Conservation (phyloP, 1,284 basidiomycete species). For the Ceratobasidium sp. region DNA sequence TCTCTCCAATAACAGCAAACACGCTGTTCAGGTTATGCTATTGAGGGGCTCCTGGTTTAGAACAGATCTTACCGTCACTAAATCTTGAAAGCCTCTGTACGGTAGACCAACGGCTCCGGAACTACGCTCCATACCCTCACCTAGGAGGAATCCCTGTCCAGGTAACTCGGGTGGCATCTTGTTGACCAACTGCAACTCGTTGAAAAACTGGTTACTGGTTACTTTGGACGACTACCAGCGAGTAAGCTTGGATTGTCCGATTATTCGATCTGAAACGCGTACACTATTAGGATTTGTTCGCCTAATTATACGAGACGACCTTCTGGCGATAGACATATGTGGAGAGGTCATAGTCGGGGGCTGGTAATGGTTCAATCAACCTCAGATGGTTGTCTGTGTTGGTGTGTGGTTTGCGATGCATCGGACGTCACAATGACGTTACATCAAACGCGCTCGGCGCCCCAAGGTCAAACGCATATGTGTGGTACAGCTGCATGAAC, state of each 20-base stretch:
- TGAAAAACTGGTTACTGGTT: background rate
- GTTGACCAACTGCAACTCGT: background rate
- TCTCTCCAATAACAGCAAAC: conserved; percentile 1
- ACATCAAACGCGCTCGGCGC: no score
- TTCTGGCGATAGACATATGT: no score
- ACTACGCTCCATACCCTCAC: background rate
- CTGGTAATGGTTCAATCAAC: no score
- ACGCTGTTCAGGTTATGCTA: background rate
- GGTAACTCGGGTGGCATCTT: background rate
- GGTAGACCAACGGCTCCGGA: background rate
- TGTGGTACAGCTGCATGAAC: no score
- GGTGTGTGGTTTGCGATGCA: no score
- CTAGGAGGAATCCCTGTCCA: background rate
- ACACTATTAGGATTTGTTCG: no score
- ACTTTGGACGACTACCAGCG: background rate
- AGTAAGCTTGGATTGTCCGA: background rate
- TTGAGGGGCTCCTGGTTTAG: background rate
- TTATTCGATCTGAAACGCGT: no score
- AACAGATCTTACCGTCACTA: background rate
- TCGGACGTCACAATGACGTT: no score
- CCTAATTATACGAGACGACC: no score
- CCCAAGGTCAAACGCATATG: no score
- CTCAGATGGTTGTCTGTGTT: no score
- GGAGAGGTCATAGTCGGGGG: no score
- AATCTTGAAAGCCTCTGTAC: background rate